Evolutionary conservation across 352 stramenopile genomes (phyloP).

Genomic region (Porosira glacialis): DNA sequence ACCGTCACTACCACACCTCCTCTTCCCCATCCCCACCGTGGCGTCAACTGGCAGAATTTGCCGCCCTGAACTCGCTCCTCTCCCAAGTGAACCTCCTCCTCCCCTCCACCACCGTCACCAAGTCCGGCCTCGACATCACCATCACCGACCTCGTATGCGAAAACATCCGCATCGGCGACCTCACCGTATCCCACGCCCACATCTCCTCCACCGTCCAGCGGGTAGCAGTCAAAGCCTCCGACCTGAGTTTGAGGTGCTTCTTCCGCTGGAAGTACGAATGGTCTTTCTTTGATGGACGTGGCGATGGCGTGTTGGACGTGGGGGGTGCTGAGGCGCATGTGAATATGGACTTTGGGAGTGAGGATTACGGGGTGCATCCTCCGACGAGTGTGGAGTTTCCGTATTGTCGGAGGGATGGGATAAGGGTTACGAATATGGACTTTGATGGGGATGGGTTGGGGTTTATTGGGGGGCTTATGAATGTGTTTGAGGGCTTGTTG

Average conservation of each 20-base stretch:
- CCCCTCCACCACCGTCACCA: neutral
- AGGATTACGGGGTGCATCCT: constrained; percentile 27
- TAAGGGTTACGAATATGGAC: constrained; percentile 40
- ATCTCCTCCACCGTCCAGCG: constrained; percentile 20
- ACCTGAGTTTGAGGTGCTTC: constrained; percentile 47
- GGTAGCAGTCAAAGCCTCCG: constrained; percentile 33
- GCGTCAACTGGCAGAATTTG: constrained; percentile 6
- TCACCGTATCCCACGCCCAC: constrained; percentile 38
- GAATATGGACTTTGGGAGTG: constrained; percentile 19
- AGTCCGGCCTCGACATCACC: constrained; percentile 40
- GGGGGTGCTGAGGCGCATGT: neutral
- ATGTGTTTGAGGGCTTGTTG: constrained; percentile 53
- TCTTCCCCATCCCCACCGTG: neutral
- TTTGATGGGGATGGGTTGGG: constrained; percentile 48
- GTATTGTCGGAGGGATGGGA: constrained; percentile 37
- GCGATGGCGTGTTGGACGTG: neutral
- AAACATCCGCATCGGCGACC: constrained; percentile 48
- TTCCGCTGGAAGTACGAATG: constrained; percentile 55
- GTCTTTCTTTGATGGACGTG: constrained; percentile 24
- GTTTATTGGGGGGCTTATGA: constrained; percentile 38
- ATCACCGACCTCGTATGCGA: constrained; percentile 52
- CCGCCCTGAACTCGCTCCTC: constrained; percentile 16
- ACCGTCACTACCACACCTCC: no score
- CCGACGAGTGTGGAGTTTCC: constrained; percentile 29
- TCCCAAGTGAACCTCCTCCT: constrained; percentile 4